Evolutionary conservation across 2,329 filamentous ascomycete genomes (phyloP), one percentile per base, ranked within the genome.

Genomic region (Penicillium oxalicum): DNA sequence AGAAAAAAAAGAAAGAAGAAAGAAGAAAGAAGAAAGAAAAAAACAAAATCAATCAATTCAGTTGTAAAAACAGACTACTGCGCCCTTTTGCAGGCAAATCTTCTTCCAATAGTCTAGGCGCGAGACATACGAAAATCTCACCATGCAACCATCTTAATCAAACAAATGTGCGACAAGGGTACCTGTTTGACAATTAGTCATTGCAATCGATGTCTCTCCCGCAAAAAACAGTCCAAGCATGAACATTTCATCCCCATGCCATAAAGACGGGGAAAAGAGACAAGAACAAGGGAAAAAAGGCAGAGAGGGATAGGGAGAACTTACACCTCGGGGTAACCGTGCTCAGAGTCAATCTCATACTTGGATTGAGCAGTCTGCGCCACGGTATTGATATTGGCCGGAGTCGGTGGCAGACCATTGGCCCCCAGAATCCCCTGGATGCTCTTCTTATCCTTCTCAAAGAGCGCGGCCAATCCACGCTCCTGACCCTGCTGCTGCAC

Each of bases 361-460:
- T 84, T 73, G 40, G 70, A 69, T 57, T 59, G 55, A 38, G 70
- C 69, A 50, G 45, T 2, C 44, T 55, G 48, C 7, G 57, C 7
- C 32, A n/a, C 28, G 24, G 77, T 61, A 58, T 75, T 81, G 69
- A 83, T 72, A n/a, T 87, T 84, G 62, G 83, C 83, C 12, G 91
- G 93, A 63, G 87, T 73, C n/a, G 93, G 93, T 49, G 93, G 93
- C 70, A 98, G 70, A 1, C 91, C 91, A 61, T 86, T 77, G 39
- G 86, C 78, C 44, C 87, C 83, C 54, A 96, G 69, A 48, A 91
- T 81, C 56, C 76, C 74, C 60, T 77, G 71, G 37, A 75, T 72
- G 35, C 67, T 72, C 58, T 72, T 77, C 59, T 72, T 74, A 60
- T 82, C 79, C 69, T 82, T 82, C 74, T 87, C 80, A 52, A 96